Percentiles rank a stretch among this genome's conserved stretches.
Evolutionary conservation across 306 rosid species (phyloP).

Genomic region (Casuarina glauca): DNA sequence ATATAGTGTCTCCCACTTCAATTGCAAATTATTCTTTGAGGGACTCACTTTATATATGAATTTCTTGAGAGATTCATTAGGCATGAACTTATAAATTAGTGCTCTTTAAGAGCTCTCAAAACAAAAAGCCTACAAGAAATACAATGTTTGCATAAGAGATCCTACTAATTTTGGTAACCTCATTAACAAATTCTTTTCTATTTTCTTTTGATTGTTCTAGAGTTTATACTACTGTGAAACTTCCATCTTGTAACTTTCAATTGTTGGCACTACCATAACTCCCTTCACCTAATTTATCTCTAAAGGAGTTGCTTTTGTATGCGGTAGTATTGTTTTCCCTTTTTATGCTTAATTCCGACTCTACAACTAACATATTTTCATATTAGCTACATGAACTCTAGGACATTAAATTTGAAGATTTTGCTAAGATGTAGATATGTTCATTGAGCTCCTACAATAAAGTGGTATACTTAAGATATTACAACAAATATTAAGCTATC

Average conservation of each 20-base stretch:
- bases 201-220: constrained; percentile 26
- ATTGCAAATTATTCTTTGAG: background rate
- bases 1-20: constrained; percentile 21
- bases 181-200: constrained; percentile 41
- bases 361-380: no score
- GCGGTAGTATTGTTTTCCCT: background rate
- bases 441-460: background rate
- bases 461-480: background rate
- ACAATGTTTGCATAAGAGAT: constrained; percentile 34
- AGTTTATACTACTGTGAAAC: constrained; percentile 37
- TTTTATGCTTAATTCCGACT: constrained; percentile 5
- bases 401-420: background rate
- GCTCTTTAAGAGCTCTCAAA: constrained; percentile 31
- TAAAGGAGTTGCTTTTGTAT: constrained; percentile 17
- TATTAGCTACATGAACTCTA: no score
- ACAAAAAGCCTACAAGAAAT: constrained; percentile 25
- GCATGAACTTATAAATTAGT: constrained; percentile 31
- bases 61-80: constrained; percentile 36
- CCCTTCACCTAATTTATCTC: constrained; percentile 39
- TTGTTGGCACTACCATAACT: constrained; percentile 40
- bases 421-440: background rate
- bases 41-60: constrained; percentile 5
- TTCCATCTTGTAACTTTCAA: constrained; percentile 24
- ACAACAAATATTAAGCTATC: background rate
- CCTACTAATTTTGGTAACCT: constrained; percentile 36